A percentile compares a stretch with the other conserved stretches of the same genome.
Evolutionary conservation across 371 early-diverging fungal species (phyloP).

Genomic region (Syncephalastrum monosporum): DNA sequence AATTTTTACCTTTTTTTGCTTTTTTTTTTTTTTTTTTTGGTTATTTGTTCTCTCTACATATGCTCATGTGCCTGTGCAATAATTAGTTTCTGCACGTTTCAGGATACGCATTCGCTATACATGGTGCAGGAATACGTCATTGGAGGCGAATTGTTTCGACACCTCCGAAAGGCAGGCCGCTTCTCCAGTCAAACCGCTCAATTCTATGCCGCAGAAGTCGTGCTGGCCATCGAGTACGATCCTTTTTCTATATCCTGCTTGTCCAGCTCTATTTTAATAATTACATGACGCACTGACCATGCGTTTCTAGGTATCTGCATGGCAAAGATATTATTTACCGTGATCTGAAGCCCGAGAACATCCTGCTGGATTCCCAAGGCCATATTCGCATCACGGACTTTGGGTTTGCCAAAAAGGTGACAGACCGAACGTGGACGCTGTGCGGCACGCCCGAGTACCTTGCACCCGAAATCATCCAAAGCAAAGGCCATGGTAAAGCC

Average conservation of each 20-base stretch:
- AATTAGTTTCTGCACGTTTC: slow-evolving; percentile 82
- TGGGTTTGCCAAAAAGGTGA: slow-evolving; percentile 94
- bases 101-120: slow-evolving; percentile 86
- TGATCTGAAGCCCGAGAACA: slow-evolving; percentile 95
- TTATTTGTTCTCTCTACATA: no score
- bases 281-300: slow-evolving; percentile 48
- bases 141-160: slow-evolving; percentile 96
- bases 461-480: slow-evolving; percentile 98
- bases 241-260: no score
- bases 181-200: slow-evolving; percentile 89
- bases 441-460: slow-evolving; percentile 99
- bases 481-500: slow-evolving; percentile 94
- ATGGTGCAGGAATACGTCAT: slow-evolving; percentile 97
- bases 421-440: slow-evolving; percentile 86
- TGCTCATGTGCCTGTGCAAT: background rate
- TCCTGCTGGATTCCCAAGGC: slow-evolving; percentile 87
- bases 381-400: slow-evolving; percentile 99
- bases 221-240: slow-evolving; percentile 70
- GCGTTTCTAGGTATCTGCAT: slow-evolving; percentile 66
- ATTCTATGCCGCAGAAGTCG: slow-evolving; percentile 80
- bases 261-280: no score
- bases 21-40: no score
- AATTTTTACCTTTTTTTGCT: no score
- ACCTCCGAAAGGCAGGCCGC: slow-evolving; percentile 86
- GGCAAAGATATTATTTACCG: slow-evolving; percentile 91